A percentile compares a stretch with the other conserved stretches of the same genome.
phyloP scores from a whole-genome alignment of 805 yeast genomes.

The Candida ascalaphidarum region DNA sequence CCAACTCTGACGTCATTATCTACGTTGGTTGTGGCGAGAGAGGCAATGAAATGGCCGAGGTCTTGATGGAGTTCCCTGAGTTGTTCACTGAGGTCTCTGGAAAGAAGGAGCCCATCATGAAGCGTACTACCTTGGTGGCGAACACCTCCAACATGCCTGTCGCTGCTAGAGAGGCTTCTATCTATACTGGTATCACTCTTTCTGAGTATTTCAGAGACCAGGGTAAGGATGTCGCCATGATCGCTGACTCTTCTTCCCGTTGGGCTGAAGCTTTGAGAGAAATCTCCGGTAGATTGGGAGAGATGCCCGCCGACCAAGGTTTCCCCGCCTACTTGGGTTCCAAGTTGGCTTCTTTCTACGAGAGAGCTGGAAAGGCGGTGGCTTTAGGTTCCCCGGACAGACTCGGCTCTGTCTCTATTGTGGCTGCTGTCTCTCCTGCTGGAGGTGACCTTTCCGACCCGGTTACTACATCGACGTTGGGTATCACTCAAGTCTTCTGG shows the following conservation, averaged over 20 bases:
- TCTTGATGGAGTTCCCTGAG: conserved; percentile 98
- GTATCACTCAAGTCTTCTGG: conserved; percentile 99
- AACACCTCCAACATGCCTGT: conserved; percentile 99
- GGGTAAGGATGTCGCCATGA: conserved; percentile 98
- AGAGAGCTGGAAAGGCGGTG: conserved; percentile 96
- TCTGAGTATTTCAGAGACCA: conserved; percentile 99
- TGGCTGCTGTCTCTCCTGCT: conserved; percentile 99
- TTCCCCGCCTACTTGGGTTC: conserved; percentile 99
- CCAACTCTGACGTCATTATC: conserved; percentile 94
- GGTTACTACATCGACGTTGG: conserved; percentile 95
- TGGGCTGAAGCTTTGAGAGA: conserved; percentile 99
- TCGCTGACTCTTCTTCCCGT: conserved; percentile 99
- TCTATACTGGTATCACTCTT: conserved; percentile 96
- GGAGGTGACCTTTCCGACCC: conserved; percentile 99
- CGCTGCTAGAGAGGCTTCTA: conserved; percentile 99
- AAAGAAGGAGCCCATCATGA: conserved; percentile 97
- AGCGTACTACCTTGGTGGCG: conserved; percentile 97
- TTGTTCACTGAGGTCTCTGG: conserved; percentile 85
- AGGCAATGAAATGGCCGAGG: conserved; percentile 99
- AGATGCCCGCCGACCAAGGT: conserved; percentile 99
- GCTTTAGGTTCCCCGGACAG: conserved; percentile 96
- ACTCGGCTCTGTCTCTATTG: conserved; percentile 94
- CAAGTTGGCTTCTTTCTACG: conserved; percentile 96
- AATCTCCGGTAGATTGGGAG: conserved; percentile 99
- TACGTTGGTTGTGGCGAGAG: conserved; percentile 96